Evolutionary conservation across 305 asterid species (phyloP), one percentile per base, ranked within the genome.

Genomic region (Fraxinus sp.): DNA sequence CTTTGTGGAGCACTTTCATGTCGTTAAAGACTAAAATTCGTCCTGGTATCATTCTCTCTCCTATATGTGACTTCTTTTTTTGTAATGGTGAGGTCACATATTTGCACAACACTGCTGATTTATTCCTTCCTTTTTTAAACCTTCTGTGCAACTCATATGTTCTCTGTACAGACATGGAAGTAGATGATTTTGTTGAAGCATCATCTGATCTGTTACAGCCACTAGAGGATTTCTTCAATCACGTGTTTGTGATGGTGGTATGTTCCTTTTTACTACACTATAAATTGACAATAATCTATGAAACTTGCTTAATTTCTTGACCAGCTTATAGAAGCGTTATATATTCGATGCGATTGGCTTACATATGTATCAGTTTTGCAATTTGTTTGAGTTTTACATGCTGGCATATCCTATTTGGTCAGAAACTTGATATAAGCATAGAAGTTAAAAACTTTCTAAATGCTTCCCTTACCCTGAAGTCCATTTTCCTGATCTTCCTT

Each of bases 181-280:
- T 95, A 81, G 97, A 95, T 90, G 97, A 89, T 83, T 95, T 95
- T 87, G 90, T 93, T 20, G 93, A 93, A 87, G 90, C 89, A 80
- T 95, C 99, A 75, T 57, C 84, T 78, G 74, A 66, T 81, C 91
- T 95, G 7, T 59, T 95, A 78, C 93, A 91, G 79, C 98, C 99
- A 39, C 89, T 95, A 57, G 98, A 94, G 46, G 93, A 94, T 83
- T 94, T 95, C 88, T 94, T 95, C 90, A 91, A 91, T 85, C 52
- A 90, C 70, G 99, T 95, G 30, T 95, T 94, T 74, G 98, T 95
- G 70, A 92, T 94, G 98, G 98, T 92, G 99, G 98, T 95, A 93
- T 30, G 99, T 84, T 84, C 76, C 80, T 77, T 37, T 36, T 41
- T 76, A 46, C 22, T 44, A 37, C 18, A 59, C 20, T 39, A 78